phyloP scores from a whole-genome alignment of 2,329 filamentous ascomycete genomes.

The Camillea tinctor region DNA sequence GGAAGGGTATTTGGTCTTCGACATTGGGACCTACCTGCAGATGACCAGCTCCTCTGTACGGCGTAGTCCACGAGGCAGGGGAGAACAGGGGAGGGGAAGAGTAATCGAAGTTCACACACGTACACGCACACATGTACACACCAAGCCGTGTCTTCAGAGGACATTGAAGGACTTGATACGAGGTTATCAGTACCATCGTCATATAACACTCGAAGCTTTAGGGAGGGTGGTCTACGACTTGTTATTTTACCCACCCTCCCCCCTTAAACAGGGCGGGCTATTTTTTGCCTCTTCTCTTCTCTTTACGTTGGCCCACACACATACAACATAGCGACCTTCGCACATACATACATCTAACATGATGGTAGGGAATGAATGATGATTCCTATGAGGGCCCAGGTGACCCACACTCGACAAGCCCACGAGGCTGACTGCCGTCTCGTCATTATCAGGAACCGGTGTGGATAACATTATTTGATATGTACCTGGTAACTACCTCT shows the following conservation, averaged over 20 bases:
- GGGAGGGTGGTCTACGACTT: background rate
- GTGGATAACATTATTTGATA: background rate
- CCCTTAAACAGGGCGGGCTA: background rate
- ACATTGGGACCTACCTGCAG: background rate
- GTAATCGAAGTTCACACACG: no score
- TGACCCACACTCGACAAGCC: background rate
- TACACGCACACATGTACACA: background rate
- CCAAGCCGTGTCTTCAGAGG: background rate
- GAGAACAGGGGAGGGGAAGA: no score
- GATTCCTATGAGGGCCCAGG: background rate
- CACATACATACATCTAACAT: background rate
- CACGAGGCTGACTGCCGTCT: background rate
- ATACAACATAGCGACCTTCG: no score
- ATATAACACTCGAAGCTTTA: background rate
- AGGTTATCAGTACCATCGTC: background rate
- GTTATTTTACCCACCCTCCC: background rate
- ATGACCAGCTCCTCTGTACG: background rate
- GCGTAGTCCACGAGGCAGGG: background rate
- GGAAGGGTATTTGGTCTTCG: background rate
- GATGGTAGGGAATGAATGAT: background rate
- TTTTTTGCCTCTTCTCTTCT: background rate
- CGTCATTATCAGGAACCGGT: background rate
- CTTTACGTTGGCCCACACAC: background rate
- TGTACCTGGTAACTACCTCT: no score
- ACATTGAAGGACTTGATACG: background rate